These are phyloP conservation scores for Sergeia podlipaevii DNA, from an alignment of 208 protist species.

Conservation along the genomic window DNA sequence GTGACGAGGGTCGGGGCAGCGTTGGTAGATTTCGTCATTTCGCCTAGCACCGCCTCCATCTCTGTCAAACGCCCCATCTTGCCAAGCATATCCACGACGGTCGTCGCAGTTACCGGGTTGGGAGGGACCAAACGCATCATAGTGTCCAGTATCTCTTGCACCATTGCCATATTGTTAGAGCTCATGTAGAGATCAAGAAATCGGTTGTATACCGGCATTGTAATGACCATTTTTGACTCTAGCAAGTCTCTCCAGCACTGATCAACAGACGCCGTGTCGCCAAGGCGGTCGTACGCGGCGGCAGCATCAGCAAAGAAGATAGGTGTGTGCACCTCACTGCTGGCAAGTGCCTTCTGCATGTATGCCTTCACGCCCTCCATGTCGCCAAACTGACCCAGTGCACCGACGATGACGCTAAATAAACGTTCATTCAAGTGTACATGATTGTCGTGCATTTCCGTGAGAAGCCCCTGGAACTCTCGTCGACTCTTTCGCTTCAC, in stretches of 20 bases:
- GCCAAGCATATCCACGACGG: constrained; percentile 90
- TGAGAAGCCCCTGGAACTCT: constrained; percentile 49
- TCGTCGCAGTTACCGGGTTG: constrained; percentile 88
- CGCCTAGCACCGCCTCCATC: constrained; percentile 86
- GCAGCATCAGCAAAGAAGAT: constrained; percentile 84
- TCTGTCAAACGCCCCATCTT: constrained; percentile 87
- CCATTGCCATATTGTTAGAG: constrained; percentile 76
- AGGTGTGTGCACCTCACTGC: constrained; percentile 38
- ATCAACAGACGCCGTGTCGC: constrained; percentile 52
- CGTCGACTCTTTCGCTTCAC: constrained; percentile 42
- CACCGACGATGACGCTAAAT: constrained; percentile 72
- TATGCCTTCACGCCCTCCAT: constrained; percentile 51
- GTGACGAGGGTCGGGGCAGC: constrained; percentile 84
- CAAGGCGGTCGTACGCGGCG: constrained; percentile 58
- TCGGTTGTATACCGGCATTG: constrained; percentile 88
- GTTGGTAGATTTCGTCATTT: constrained; percentile 85
- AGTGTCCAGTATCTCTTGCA: constrained; percentile 85
- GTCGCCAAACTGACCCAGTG: constrained; percentile 65
- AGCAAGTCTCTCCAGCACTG: constrained; percentile 78
- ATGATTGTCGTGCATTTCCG: constrained; percentile 33
- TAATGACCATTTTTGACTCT: constrained; percentile 66
- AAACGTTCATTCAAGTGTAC: constrained; percentile 70
- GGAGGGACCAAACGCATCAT: constrained; percentile 91
- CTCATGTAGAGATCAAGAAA: constrained; percentile 88
- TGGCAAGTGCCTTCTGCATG: constrained; percentile 47